These are phyloP conservation scores for Brassica cretica DNA, from an alignment of 345 rosid species.

Conservation along the genomic window DNA sequence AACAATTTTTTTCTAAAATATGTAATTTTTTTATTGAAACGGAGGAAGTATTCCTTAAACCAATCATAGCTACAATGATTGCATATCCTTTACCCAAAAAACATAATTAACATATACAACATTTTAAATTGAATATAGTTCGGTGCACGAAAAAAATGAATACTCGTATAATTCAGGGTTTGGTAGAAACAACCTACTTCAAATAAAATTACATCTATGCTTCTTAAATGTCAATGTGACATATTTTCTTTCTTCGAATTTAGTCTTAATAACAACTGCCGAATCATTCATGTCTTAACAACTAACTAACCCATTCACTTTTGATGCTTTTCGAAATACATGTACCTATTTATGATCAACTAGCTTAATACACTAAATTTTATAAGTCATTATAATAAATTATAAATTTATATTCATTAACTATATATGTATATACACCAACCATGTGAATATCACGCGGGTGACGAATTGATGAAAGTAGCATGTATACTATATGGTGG, in stretches of 20 bases:
- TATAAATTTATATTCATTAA: background rate
- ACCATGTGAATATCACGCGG: conserved; percentile 38
- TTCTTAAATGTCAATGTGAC: conserved; percentile 15
- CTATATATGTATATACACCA: background rate
- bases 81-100: background rate
- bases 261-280: conserved; percentile 9
- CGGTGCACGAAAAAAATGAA: background rate
- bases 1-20: too few species aligned
- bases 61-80: background rate
- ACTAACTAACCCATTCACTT: conserved; percentile 13
- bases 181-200: background rate
- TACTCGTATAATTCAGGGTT: background rate
- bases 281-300: conserved; percentile 10
- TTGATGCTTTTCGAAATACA: background rate
- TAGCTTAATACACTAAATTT: conserved; percentile 3
- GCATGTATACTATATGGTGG: conserved; percentile 22
- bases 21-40: too few species aligned
- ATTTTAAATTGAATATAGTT: too few species aligned
- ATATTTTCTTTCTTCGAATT: background rate
- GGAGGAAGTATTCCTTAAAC: background rate
- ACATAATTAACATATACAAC: background rate
- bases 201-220: background rate
- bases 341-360: conserved; percentile 3
- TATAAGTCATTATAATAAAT: background rate
- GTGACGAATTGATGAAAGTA: conserved; percentile 38